phyloP scores from a whole-genome alignment of 306 rosid species.

The Trichosanthes cucumerina region DNA sequence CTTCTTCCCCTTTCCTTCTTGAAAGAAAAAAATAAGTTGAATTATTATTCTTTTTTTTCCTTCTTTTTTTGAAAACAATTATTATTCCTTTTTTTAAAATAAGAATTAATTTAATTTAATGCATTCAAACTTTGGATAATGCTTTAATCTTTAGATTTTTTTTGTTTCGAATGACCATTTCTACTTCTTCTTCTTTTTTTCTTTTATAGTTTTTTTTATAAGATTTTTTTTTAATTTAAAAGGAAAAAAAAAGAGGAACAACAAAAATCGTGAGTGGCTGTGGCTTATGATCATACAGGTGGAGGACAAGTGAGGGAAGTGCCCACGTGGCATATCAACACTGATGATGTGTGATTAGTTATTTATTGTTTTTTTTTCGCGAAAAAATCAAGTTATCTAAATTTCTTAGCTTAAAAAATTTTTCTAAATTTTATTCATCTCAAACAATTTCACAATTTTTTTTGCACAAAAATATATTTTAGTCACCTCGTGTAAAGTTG shows the following conservation, averaged over 20 bases:
- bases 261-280: background rate
- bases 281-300: conserved; percentile 10
- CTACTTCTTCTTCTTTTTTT: background rate
- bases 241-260: background rate
- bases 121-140: background rate
- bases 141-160: background rate
- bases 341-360: background rate
- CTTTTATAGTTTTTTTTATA: background rate
- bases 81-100: background rate
- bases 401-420: too few relatives aligned
- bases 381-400: background rate
- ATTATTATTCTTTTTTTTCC: background rate
- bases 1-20: background rate
- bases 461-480: background rate
- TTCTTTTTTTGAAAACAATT: too few relatives aligned
- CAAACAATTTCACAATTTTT: background rate
- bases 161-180: background rate
- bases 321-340: background rate
- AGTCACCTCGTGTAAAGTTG: too few relatives aligned
- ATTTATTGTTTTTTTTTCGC: background rate
- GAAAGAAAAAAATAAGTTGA: background rate
- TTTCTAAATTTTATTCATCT: background rate
- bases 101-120: background rate
- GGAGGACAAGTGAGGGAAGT: background rate
- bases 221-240: too few relatives aligned